Conservation (phyloP, 176 grass and related monocot species). For the Hsuehochloa calcarea region DNA sequence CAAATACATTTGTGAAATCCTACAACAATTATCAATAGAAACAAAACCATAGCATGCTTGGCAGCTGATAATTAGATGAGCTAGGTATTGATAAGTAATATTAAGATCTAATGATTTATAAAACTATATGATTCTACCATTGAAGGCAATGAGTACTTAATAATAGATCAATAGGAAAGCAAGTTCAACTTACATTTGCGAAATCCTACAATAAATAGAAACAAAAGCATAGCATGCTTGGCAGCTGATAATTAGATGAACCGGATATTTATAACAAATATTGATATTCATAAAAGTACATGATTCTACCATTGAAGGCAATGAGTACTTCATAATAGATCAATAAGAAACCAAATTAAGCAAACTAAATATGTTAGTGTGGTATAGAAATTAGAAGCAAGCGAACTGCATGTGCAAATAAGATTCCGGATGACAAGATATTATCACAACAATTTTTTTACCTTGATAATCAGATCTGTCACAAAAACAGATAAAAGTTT, state of each 20-base stretch:
- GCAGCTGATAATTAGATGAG: background rate
- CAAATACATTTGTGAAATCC: constrained; percentile 18
- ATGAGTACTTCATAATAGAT: background rate
- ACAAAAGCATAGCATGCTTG: constrained; percentile 7
- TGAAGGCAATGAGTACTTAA: background rate
- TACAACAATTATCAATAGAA: background rate
- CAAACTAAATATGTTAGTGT: too few species aligned
- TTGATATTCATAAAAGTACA: background rate
- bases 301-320: constrained; percentile 4
- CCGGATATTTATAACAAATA: constrained; percentile 4
- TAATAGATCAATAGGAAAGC: background rate
- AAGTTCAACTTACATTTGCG: background rate
- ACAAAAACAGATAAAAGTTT: too few species aligned
- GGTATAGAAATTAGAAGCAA: too few species aligned
- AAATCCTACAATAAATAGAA: constrained; percentile 4
- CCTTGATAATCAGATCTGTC: too few species aligned
- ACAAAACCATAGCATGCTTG: constrained; percentile 11
- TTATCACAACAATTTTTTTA: too few species aligned
- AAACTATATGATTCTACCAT: background rate
- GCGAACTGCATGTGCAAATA: too few species aligned
- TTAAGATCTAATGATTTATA: background rate
- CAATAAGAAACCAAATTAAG: background rate
- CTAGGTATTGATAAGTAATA: too few species aligned
- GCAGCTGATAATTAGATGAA: background rate
- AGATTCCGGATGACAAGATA: too few species aligned